Conservation (phyloP, 2,329 filamentous ascomycete genomes). For the Arthroderma uncinatum region DNA sequence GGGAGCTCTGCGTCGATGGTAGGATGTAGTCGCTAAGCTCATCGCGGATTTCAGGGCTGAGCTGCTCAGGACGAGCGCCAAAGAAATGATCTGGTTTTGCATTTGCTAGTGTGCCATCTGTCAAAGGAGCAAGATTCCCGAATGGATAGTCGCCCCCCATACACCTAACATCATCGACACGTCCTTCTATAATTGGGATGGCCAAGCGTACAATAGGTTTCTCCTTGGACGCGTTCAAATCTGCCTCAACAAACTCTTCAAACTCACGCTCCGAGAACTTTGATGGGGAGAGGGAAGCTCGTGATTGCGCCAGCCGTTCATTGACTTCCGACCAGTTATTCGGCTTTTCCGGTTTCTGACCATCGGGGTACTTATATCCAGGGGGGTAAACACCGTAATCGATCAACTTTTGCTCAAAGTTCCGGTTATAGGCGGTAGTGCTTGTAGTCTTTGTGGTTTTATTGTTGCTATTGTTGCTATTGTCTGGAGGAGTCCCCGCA, state of each 20-base stretch:
- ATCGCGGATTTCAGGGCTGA: constrained; percentile 20
- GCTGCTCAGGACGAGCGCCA: constrained; percentile 22
- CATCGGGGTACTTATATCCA: constrained; percentile 19
- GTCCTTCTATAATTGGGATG: constrained; percentile 21
- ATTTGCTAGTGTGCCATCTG: constrained; percentile 20
- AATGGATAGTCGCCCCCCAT: constrained; percentile 23
- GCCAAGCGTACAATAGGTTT: constrained; percentile 25
- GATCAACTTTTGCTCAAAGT: constrained; percentile 31
- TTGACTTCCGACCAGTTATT: constrained; percentile 25
- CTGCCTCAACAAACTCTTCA: constrained; percentile 20
- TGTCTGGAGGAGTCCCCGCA: not conserved
- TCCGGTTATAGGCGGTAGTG: constrained; percentile 21
- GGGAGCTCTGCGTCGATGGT: constrained; percentile 21
- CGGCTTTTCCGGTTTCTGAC: constrained; percentile 20
- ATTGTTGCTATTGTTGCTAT: constrained; percentile 7
- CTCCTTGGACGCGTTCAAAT: constrained; percentile 25
- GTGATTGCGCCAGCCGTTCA: constrained; percentile 19
- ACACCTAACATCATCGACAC: constrained; percentile 16
- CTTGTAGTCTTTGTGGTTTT: constrained; percentile 8
- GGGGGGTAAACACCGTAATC: constrained; percentile 25
- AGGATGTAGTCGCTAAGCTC: constrained; percentile 20
- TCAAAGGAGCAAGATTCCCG: constrained; percentile 28
- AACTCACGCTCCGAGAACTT: constrained; percentile 24
- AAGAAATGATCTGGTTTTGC: constrained; percentile 25
- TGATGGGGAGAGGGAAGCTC: constrained; percentile 30